A percentile compares a stretch with the other conserved stretches of the same genome.
phyloP scores from a whole-genome alignment of 73 alveolate genomes.

The Tetrahymena borealis region DNA sequence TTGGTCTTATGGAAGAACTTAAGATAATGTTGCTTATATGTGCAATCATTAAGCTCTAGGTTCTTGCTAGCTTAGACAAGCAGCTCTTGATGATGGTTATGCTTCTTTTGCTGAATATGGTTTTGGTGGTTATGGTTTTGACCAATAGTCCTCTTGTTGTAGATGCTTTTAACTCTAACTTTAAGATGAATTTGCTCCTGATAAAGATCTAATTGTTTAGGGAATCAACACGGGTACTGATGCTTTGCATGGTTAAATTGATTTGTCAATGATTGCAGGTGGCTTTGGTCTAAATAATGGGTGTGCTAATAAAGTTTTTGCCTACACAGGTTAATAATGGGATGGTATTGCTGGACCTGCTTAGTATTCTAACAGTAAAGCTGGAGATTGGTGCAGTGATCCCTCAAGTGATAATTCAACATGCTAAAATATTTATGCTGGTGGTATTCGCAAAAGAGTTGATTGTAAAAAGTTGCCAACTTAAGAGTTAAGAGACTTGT shows the following conservation, averaged over 20 bases:
- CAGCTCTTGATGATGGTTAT: not conserved
- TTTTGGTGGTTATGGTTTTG: not conserved
- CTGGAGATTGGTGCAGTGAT: not conserved
- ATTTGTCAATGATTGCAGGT: not conserved
- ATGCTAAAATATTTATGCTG: not conserved
- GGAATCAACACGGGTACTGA: not conserved
- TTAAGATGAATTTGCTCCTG: not conserved
- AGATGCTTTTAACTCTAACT: not conserved
- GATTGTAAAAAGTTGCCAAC: not conserved
- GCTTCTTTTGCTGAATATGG: not conserved
- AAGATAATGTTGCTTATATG: not conserved
- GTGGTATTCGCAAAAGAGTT: not conserved
- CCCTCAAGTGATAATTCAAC: not conserved
- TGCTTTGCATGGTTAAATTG: not conserved
- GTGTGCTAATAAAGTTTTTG: not conserved
- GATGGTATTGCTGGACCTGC: not conserved
- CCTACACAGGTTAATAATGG: not conserved
- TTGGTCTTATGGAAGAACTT: not conserved
- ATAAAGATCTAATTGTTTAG: not conserved
- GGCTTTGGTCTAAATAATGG: not conserved
- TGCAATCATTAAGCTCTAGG: not conserved
- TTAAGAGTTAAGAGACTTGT: not conserved
- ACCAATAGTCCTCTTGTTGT: not conserved
- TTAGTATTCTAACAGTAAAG: not conserved
- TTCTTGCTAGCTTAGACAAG: not conserved